phyloP scores from a whole-genome alignment of 2,329 filamentous ascomycete species.

The Byssothecium circinans region DNA sequence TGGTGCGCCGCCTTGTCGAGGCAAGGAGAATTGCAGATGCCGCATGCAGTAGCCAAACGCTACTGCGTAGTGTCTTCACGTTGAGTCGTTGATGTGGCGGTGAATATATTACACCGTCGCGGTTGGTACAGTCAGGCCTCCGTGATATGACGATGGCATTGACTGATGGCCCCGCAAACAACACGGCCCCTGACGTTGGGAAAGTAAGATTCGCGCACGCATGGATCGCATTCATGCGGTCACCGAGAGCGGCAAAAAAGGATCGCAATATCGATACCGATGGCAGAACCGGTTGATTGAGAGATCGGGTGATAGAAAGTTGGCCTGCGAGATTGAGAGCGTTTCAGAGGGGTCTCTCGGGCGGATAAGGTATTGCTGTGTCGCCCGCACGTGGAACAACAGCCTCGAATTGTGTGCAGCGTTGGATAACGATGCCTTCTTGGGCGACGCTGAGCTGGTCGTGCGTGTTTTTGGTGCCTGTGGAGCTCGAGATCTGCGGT shows the following conservation, averaged over 20 bases:
- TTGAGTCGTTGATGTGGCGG: too few relatives aligned
- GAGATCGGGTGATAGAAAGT: background rate
- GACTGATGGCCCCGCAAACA: background rate
- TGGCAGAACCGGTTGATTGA: background rate
- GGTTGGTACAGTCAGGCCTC: background rate
- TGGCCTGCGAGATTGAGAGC: too few relatives aligned
- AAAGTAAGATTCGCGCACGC: background rate
- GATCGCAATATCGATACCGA: background rate
- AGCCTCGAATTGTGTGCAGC: background rate
- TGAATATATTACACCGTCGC: background rate
- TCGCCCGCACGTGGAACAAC: too few relatives aligned
- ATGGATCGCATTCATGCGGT: background rate
- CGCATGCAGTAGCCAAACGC: too few relatives aligned
- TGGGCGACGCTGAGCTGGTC: slow-evolving; percentile 22
- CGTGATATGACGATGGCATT: background rate
- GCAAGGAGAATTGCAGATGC: slow-evolving; percentile 20
- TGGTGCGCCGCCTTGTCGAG: slow-evolving; percentile 14
- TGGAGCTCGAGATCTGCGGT: background rate
- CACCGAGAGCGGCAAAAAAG: background rate
- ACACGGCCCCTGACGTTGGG: background rate
- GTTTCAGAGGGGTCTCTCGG: too few relatives aligned
- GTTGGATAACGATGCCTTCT: slow-evolving; percentile 16
- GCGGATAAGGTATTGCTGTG: too few relatives aligned
- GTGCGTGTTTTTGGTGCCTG: slow-evolving; percentile 12
- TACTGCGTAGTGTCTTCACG: too few relatives aligned